Base-by-base conservation (phyloP, 768 basidiomycete genomes). In the Pilatotrama ljubarskyi region DNA sequence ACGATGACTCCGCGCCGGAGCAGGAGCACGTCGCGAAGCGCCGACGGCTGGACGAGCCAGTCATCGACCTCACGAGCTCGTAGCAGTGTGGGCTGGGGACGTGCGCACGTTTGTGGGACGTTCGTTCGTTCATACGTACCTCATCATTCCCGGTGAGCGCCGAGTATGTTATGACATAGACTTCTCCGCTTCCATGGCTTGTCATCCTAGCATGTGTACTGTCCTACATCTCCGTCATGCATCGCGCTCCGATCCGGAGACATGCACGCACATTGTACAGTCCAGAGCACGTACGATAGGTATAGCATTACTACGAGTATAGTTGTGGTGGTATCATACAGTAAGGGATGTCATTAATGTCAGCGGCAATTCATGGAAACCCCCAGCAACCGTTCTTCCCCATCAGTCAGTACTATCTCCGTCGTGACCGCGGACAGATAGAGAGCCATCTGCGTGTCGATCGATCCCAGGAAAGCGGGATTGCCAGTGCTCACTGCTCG, bases 1-100 rank as follows among this genome's bases (percentile, higher is more conserved):
- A 88, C 60, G 86, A 87, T 53, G 83, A 87, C 54, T 83, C 64
- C 62, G 37, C 51, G 15, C 50, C 64, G 20, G 65, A 66, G 65
- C 35, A 79, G 20, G 80, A 77, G 36, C 84, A 86, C 43, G 78
- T 74, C 26, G 69, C 75, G 52, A 90, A 88, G 74, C 82, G 81
- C 63, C 79, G 87, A 67, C 71, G 71, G 55, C 62, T 79, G 38
- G 72, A 64, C 24, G 64, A 62, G 8, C 52, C 59, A 29, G 58
- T 37, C 35, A 47, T 60, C 25, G 61, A 61, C 44, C 58, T 55
- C 38, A 54, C 58, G 52, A 36, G 42, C 22, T 8, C 46, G 32
- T 62, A 61, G 55, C 52, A 5, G 20, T 13, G 35, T 47, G 22
- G n/a, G 15, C 36, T 26, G 24, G 24, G 37, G 9, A 35, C 32